Percentiles rank a stretch among this genome's conserved stretches.
Conservation (phyloP, 306 rosid genomes). For the Rosa rugosa region DNA sequence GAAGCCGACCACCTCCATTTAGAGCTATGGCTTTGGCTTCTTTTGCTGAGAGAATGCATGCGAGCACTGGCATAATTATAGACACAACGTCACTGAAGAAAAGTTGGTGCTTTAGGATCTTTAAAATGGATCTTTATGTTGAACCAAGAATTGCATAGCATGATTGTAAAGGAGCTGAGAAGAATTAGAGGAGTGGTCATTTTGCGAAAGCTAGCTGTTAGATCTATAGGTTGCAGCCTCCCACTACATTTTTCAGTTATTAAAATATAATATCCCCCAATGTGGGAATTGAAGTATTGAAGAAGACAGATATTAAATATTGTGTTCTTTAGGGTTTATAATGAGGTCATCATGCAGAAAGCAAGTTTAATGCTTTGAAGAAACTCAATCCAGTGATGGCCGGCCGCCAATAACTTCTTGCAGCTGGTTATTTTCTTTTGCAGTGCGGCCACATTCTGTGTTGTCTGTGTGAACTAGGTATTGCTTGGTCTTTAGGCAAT, state of each 20-base stretch:
- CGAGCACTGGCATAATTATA: slow-evolving; percentile 16
- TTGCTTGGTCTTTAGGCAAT: slow-evolving; percentile 4
- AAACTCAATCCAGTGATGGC: slow-evolving; percentile 5
- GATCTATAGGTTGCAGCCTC: background rate
- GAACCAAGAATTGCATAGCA: background rate
- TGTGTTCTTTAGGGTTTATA: background rate
- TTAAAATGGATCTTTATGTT: slow-evolving; percentile 8
- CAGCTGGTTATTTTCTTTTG: slow-evolving; percentile 13
- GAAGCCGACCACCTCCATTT: slow-evolving; percentile 42
- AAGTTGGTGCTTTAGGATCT: slow-evolving; percentile 3
- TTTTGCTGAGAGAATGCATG: slow-evolving; percentile 17
- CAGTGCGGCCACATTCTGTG: slow-evolving; percentile 20
- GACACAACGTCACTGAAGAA: slow-evolving; percentile 6
- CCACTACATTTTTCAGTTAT: background rate
- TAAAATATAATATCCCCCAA: background rate
- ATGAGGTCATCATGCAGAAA: slow-evolving; percentile 18
- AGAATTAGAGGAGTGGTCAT: background rate
- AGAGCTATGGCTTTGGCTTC: slow-evolving; percentile 24
- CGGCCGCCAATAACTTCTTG: background rate
- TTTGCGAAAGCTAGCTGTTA: background rate
- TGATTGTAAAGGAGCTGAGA: background rate
- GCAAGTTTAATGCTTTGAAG: slow-evolving; percentile 16
- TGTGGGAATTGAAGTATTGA: slow-evolving; percentile 3
- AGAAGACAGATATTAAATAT: slow-evolving; percentile 1
- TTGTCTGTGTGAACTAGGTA: slow-evolving; percentile 4